Percentiles rank a stretch among this genome's conserved stretches.
Evolutionary conservation across 257 asterid species (phyloP).

Genomic region (Nicotiana tabacum): DNA sequence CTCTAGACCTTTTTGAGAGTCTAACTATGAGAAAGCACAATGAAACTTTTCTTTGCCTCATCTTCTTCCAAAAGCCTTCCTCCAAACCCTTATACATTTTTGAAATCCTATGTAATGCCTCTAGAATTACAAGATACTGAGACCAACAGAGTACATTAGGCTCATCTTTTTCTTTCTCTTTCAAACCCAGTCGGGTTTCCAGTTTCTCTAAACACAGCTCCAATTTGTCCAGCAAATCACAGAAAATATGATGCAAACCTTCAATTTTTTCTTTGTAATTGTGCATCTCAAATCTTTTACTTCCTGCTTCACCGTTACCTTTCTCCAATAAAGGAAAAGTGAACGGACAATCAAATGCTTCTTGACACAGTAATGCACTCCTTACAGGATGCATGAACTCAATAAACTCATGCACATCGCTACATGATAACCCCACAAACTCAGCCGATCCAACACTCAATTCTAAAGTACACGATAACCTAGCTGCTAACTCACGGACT

Average conservation of each 20-base stretch:
- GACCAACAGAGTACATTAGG: neutral
- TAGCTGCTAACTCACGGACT: constrained; percentile 46
- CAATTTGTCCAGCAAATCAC: no score
- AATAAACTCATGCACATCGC: constrained; percentile 48
- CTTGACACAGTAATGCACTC: constrained; percentile 22
- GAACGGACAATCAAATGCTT: constrained; percentile 21
- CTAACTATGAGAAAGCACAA: no score
- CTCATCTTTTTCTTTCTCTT: neutral
- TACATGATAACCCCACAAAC: constrained; percentile 21
- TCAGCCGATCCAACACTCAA: constrained; percentile 20
- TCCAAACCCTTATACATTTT: no score
- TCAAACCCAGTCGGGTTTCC: neutral
- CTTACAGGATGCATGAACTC: constrained; percentile 37
- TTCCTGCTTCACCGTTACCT: neutral
- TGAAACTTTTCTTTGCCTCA: no score
- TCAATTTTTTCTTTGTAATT: neutral
- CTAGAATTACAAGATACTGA: no score
- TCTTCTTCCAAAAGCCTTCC: no score
- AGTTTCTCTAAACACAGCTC: no score
- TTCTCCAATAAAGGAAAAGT: constrained; percentile 23
- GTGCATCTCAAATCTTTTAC: neutral
- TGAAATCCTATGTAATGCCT: no score
- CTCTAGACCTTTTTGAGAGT: no score
- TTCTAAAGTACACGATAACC: constrained; percentile 32
- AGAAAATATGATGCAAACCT: neutral